Evolutionary conservation across 2,329 filamentous ascomycete species (phyloP).

Genomic region (Pseudogymnoascus sp.): DNA sequence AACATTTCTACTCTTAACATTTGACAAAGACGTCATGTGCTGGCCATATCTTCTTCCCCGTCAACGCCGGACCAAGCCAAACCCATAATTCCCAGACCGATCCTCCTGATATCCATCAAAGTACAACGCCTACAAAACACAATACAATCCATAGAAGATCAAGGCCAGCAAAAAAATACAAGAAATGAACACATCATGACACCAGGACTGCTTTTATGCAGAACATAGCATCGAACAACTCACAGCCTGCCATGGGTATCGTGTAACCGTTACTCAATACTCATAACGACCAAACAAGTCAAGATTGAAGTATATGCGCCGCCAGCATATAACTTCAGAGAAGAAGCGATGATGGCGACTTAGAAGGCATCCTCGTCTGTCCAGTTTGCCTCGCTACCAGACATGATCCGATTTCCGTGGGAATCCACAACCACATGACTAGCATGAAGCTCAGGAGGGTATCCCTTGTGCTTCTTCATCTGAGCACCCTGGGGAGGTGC

Average conservation of each 20-base stretch:
- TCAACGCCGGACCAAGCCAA: background rate
- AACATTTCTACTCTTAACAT: constrained; percentile 7
- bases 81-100: background rate
- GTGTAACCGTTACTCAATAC: constrained; percentile 6
- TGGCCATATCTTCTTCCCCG: background rate
- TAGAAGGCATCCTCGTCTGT: constrained; percentile 57
- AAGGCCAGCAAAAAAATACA: constrained; percentile 1
- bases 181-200: constrained; percentile 3
- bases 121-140: constrained; percentile 8
- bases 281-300: background rate
- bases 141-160: background rate
- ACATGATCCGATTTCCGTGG: constrained; percentile 51
- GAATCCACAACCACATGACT: constrained; percentile 44
- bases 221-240: background rate
- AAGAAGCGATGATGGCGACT: background rate
- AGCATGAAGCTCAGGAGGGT: constrained; percentile 43
- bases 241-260: constrained; percentile 1
- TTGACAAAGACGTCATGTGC: background rate
- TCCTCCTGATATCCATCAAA: constrained; percentile 6
- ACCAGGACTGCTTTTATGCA: background rate
- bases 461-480: constrained; percentile 47
- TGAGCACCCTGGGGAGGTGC: constrained; percentile 33
- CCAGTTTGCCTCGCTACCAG: constrained; percentile 54
- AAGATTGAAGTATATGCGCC: background rate
- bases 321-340: background rate